Conservation (phyloP, 2,329 filamentous ascomycete genomes). For the Fusarium metavorans region DNA sequence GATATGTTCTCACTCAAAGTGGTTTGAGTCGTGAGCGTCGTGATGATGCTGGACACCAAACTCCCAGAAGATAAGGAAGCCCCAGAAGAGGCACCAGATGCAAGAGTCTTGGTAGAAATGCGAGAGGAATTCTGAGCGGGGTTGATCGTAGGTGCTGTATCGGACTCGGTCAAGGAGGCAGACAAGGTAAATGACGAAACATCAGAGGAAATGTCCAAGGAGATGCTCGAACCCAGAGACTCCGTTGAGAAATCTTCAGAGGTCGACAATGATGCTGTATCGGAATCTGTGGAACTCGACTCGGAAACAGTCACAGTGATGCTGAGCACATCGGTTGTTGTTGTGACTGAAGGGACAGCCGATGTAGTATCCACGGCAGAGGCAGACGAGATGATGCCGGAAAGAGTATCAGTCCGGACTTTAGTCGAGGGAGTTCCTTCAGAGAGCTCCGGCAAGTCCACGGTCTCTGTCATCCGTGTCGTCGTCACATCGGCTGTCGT, state of each 20-base stretch:
- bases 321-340: conserved; percentile 27
- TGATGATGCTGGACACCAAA: background rate
- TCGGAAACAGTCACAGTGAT: conserved; percentile 22
- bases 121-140: conserved; percentile 13
- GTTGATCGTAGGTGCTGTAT: conserved; percentile 1
- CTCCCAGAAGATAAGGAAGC: background rate
- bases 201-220: background rate
- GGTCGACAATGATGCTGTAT: background rate
- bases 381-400: background rate
- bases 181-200: background rate
- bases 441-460: background rate
- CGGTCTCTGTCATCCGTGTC: background rate
- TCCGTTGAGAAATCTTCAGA: background rate
- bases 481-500: background rate
- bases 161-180: conserved; percentile 4
- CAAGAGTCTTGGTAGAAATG: background rate
- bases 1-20: background rate
- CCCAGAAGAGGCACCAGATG: background rate
- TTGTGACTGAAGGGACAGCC: conserved; percentile 6
- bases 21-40: background rate
- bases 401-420: background rate
- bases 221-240: background rate
- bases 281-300: background rate
- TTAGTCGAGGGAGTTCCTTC: background rate
- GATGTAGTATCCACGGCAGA: background rate